Percentiles rank a stretch among this genome's conserved stretches.
Conservation (phyloP, 139 green algal species). For the Dunaliella primolecta region DNA sequence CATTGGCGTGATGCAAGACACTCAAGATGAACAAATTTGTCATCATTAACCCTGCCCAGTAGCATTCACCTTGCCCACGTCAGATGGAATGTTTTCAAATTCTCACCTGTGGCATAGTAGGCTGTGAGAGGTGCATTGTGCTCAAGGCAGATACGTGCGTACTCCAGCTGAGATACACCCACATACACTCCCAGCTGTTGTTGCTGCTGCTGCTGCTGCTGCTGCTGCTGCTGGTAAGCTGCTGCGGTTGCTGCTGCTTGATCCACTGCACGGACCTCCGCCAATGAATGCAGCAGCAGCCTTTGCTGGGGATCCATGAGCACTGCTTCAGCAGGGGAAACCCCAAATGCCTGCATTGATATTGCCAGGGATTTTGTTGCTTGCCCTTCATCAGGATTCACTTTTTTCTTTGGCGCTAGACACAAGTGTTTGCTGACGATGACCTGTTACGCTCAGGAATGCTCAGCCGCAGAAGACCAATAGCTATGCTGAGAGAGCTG, state of each 20-base stretch:
- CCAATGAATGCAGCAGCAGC: constrained; percentile 51
- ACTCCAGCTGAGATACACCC: constrained; percentile 74
- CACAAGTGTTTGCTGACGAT: too few species aligned
- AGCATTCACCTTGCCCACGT: too few species aligned
- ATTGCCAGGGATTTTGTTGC: too few species aligned
- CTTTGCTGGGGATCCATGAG: constrained; percentile 81
- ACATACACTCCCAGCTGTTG: constrained; percentile 65
- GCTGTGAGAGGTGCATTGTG: constrained; percentile 38
- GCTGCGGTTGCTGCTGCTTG: background rate
- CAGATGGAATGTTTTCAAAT: too few species aligned
- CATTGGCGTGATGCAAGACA: too few species aligned
- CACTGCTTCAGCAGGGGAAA: constrained; percentile 60
- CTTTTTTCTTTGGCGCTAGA: too few species aligned
- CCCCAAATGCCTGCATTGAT: constrained; percentile 50
- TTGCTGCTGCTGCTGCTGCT: constrained; percentile 61
- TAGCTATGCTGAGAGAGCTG: too few species aligned
- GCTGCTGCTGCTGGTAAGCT: constrained; percentile 57
- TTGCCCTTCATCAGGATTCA: too few species aligned
- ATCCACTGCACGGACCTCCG: constrained; percentile 7
- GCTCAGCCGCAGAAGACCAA: too few species aligned
- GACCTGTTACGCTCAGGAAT: too few species aligned
- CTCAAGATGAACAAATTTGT: too few species aligned
- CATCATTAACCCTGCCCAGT: too few species aligned
- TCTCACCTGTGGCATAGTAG: constrained; percentile 55
- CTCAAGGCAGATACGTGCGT: constrained; percentile 51